Percentiles rank a stretch among this genome's conserved stretches.
phyloP scores from a whole-genome alignment of 2,329 filamentous ascomycete genomes.

The Eurotiales sp. region DNA sequence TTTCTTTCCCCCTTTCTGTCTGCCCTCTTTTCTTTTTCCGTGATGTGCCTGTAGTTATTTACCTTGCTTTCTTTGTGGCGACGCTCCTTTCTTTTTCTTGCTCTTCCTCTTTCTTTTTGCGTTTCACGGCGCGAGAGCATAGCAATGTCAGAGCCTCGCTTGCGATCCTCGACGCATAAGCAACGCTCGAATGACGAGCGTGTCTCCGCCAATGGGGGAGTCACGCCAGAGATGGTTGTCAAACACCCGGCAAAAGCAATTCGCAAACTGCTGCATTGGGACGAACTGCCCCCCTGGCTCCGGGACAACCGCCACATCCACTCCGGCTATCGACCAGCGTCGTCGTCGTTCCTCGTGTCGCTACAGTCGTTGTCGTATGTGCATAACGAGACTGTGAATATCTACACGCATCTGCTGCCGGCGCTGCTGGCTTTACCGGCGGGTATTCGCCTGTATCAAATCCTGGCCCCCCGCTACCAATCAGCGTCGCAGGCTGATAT shows the following conservation, averaged over 20 bases:
- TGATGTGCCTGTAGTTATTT: too few relatives aligned
- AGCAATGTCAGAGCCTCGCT: conserved; percentile 21
- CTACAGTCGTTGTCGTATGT: conserved; percentile 58
- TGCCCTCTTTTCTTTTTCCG: too few relatives aligned
- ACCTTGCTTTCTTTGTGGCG: conserved; percentile 5
- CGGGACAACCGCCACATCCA: conserved; percentile 68
- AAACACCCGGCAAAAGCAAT: conserved; percentile 27
- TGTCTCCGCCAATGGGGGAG: conserved; percentile 20
- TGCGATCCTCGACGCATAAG: conserved; percentile 27
- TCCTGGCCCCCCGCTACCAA: conserved; percentile 63
- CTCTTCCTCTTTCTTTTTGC: neutral
- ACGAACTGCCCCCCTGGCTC: conserved; percentile 52
- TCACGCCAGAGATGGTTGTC: conserved; percentile 24
- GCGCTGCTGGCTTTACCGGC: conserved; percentile 55
- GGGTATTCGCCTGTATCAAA: conserved; percentile 52
- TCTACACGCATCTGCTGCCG: conserved; percentile 68
- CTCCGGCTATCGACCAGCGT: conserved; percentile 61
- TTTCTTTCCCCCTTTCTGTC: too few relatives aligned
- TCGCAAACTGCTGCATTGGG: conserved; percentile 45
- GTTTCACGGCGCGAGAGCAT: too few relatives aligned
- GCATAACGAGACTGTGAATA: conserved; percentile 69
- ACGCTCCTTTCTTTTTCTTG: conserved; percentile 3
- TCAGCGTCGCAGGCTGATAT: conserved; percentile 61
- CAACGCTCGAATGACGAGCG: conserved; percentile 18
- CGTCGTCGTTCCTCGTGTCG: conserved; percentile 58